Conservation (phyloP, 441 rosid genomes). For the Euphorbia celastroides region DNA sequence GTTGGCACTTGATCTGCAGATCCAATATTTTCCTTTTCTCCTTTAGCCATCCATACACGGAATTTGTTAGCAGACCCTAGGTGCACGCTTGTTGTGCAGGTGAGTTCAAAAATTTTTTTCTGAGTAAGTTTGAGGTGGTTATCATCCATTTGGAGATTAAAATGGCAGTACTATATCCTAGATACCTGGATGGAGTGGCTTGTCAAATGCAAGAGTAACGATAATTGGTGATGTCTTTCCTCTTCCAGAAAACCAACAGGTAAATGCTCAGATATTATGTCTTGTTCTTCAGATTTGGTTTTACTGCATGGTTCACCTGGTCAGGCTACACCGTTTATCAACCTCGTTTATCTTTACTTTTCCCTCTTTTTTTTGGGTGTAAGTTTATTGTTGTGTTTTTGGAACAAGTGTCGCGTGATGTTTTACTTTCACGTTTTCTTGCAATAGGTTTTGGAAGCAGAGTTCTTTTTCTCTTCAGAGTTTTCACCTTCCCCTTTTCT, state of each 20-base stretch:
- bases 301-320: not conserved
- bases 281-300: not conserved
- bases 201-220: conserved; percentile 96
- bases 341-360: not conserved
- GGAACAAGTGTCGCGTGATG: not conserved
- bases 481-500: not conserved
- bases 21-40: conserved; percentile 90
- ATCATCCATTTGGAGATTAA: conserved; percentile 24
- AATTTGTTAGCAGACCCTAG: conserved; percentile 87
- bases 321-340: not conserved
- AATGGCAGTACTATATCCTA: conserved; percentile 30
- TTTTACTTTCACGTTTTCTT: not conserved
- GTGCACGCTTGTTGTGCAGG: conserved; percentile 96
- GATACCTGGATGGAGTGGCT: conserved; percentile 98
- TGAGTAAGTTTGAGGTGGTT: conserved; percentile 14
- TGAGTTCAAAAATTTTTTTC: conserved; percentile 24
- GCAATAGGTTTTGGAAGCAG: not conserved
- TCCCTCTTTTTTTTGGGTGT: not conserved
- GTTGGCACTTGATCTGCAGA: conserved; percentile 40
- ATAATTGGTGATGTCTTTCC: conserved; percentile 94
- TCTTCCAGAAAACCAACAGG: conserved; percentile 85
- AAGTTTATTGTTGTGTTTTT: too few species aligned
- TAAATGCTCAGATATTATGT: conserved; percentile 15
- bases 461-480: not conserved
- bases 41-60: conserved; percentile 88